Conservation (phyloP, 106 monocot genomes). For the Hemerocallis citrina region DNA sequence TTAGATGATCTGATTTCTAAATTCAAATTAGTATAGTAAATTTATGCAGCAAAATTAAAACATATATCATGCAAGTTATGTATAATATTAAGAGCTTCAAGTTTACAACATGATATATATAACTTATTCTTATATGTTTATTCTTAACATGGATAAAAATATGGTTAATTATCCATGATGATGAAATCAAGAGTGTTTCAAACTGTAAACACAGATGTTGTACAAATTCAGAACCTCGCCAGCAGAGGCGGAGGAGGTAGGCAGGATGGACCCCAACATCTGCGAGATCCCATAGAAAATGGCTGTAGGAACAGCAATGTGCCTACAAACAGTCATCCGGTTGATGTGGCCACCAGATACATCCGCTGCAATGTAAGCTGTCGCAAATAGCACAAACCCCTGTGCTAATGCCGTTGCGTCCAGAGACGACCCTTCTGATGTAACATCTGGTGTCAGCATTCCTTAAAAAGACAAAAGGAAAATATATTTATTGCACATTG, state of each 20-base stretch:
- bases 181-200: no score
- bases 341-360: conserved; percentile 83
- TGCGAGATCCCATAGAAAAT: conserved; percentile 69
- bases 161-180: no score
- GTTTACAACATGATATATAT: no score
- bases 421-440: conserved; percentile 53
- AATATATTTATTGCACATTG: not conserved
- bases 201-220: no score
- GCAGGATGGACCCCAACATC: conserved; percentile 61
- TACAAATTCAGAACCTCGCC: no score
- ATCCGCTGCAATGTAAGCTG: conserved; percentile 57
- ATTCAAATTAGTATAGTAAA: no score
- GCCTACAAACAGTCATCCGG: conserved; percentile 52
- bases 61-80: no score
- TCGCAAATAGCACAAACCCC: conserved; percentile 57
- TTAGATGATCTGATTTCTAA: no score
- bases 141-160: no score
- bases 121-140: no score
- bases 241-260: conserved; percentile 67
- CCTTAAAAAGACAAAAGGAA: conserved; percentile 19
- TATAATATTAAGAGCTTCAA: no score
- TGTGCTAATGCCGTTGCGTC: conserved; percentile 72
- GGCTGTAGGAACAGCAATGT: conserved; percentile 42
- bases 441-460: conserved; percentile 60
- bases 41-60: no score